Conservation (phyloP, 768 basidiomycete genomes). For the Rickenella mellea region DNA sequence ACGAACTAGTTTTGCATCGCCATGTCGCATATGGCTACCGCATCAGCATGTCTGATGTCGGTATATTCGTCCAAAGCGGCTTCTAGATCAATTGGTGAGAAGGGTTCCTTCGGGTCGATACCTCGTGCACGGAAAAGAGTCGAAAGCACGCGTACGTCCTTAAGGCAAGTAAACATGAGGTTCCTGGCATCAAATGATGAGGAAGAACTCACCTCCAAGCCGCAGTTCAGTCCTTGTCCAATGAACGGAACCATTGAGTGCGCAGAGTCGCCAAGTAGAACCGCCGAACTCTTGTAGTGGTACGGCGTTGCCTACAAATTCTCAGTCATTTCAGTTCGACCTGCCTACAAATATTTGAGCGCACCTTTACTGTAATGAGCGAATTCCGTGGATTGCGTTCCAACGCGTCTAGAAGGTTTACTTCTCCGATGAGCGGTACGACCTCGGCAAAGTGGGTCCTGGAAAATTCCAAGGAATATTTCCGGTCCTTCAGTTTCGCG, state of each 20-base stretch:
- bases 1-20: constrained; percentile 93
- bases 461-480: constrained; percentile 66
- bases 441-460: constrained; percentile 80
- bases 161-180: too few species aligned
- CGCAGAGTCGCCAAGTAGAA: constrained; percentile 89
- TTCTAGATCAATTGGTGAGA: constrained; percentile 24
- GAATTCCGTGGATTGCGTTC: constrained; percentile 77
- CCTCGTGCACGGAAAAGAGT: constrained; percentile 62
- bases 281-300: constrained; percentile 79
- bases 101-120: constrained; percentile 38
- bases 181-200: too few species aligned
- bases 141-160: constrained; percentile 88
- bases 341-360: too few species aligned
- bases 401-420: constrained; percentile 69
- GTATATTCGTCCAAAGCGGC: constrained; percentile 71
- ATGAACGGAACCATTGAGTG: constrained; percentile 98
- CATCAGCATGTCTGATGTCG: constrained; percentile 73
- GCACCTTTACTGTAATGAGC: constrained; percentile 87
- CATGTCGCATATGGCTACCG: constrained; percentile 82
- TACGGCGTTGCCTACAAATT: constrained; percentile 64
- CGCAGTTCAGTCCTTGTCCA: constrained; percentile 96
- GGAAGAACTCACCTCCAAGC: too few species aligned
- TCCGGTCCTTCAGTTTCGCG: constrained; percentile 52
- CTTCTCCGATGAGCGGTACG: constrained; percentile 72
- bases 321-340: too few species aligned